Conservation (phyloP, 768 basidiomycete species). For the Pulveroboletus sp. region DNA sequence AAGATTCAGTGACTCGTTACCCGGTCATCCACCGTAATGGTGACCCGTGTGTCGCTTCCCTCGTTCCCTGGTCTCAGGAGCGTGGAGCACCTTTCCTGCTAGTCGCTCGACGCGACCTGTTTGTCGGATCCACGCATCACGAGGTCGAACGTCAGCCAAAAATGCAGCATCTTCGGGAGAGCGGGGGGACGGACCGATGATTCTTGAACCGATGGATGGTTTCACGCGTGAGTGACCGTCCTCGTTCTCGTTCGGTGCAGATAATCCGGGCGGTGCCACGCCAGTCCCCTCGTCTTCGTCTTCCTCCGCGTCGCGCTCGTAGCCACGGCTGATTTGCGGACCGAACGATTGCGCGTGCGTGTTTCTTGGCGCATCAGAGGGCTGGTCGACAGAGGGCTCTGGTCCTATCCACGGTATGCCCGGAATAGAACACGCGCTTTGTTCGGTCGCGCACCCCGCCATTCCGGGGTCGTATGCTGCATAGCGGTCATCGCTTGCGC, state of each 20-base stretch:
- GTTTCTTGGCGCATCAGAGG: not conserved
- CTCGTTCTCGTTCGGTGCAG: not conserved
- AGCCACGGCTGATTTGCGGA: constrained; percentile 8
- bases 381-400: not conserved
- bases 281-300: not conserved
- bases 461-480: constrained; percentile 21
- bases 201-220: not conserved
- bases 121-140: not conserved
- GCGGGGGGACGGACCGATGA: constrained; percentile 5
- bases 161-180: not conserved
- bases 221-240: too few relatives aligned
- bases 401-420: constrained; percentile 3
- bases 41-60: constrained; percentile 14
- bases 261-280: too few relatives aligned
- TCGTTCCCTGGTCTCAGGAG: constrained; percentile 16
- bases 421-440: constrained; percentile 4
- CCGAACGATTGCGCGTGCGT: too few relatives aligned
- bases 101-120: constrained; percentile 15
- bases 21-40: too few relatives aligned
- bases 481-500: constrained; percentile 4
- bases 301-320: constrained; percentile 22
- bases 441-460: constrained; percentile 15
- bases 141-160: too few relatives aligned
- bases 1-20: too few relatives aligned
- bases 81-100: constrained; percentile 18